Evolutionary conservation across 495 filamentous ascomycete species (phyloP), one percentile per base, ranked within the genome.

Genomic region (Tuber microsphaerosporum): DNA sequence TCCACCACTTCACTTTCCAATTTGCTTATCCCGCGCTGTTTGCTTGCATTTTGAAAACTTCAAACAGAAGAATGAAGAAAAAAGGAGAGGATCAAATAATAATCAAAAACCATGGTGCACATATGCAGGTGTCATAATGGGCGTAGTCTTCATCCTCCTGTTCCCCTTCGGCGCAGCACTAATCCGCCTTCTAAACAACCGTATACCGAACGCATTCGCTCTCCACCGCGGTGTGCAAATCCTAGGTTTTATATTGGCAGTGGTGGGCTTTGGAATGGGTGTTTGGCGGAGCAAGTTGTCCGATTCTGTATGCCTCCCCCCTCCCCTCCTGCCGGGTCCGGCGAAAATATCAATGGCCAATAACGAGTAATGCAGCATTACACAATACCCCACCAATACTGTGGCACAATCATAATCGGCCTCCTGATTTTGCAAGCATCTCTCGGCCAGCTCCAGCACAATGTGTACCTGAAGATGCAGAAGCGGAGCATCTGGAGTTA

Each of bases 391-490:
- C 81, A 82, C 46, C 77, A 82, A 74, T 48, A 81, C 44, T 70
- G 93, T 74, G 92, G 92, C 26, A 86, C 89, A 7, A 84, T 91
- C 42, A 85, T 93, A 20, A 79, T 90, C 16, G 83, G 75, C 12
- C 82, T 92, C 22, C 78, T 91, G n/a, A 81, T 86, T 22, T 81
- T 93, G 56, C 92, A 94, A 81, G 91, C 90, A 7, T 80, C 87
- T 7, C 85, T 91, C 61, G 92, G 91, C 31, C 79, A 87, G 0
- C 20, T 91, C 5, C 92, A 94, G 76, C 92, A 94, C 79, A 80
- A 83, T 56, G 85, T 87, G 72, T 92, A 83, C 77, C 56, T 84
- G 19, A 87, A 86, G 75, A 81, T 84, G 2, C 81, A 85, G 41
- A 68, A 75, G 9, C 90, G 90, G 19, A 87, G 87, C 17, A 9